Percentiles rank a stretch among this genome's conserved stretches.
phyloP scores from a whole-genome alignment of 2,329 filamentous ascomycete genomes.

The Exserohilum rostratum region DNA sequence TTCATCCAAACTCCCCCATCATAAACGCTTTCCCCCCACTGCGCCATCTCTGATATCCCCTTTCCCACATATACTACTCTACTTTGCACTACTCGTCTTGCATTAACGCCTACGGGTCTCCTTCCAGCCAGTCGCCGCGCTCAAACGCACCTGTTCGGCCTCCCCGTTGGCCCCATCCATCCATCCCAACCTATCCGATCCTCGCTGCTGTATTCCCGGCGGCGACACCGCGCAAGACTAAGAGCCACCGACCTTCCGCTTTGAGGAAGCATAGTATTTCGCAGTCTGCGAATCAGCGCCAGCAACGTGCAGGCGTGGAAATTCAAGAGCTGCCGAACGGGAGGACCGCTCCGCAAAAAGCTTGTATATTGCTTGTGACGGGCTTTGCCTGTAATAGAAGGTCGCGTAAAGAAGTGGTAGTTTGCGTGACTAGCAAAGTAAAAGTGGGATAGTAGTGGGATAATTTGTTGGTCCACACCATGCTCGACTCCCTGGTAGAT shows the following conservation, averaged over 20 bases:
- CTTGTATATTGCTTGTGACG: conserved; percentile 26
- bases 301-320: conserved; percentile 26
- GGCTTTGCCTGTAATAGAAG: conserved; percentile 10
- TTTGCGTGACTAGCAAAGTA: background rate
- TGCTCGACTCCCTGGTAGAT: conserved; percentile 30
- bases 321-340: conserved; percentile 27
- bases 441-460: background rate
- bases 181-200: background rate
- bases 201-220: background rate
- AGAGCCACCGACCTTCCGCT: conserved; percentile 28
- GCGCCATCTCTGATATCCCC: conserved; percentile 1
- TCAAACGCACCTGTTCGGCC: conserved; percentile 4
- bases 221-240: conserved; percentile 11
- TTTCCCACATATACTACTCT: background rate
- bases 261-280: conserved; percentile 17
- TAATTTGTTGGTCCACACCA: conserved; percentile 26
- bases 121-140: conserved; percentile 19
- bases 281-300: conserved; percentile 27
- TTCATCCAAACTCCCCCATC: conserved; percentile 22
- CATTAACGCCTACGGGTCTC: too few relatives aligned
- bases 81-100: background rate
- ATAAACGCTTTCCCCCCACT: conserved; percentile 7
- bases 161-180: conserved; percentile 4
- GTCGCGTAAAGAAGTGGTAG: background rate
- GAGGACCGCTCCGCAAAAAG: conserved; percentile 36